Evolutionary conservation across 805 yeast species (phyloP), one percentile per base, ranked within the genome.

Genomic region (Suhomyces vadensis): DNA sequence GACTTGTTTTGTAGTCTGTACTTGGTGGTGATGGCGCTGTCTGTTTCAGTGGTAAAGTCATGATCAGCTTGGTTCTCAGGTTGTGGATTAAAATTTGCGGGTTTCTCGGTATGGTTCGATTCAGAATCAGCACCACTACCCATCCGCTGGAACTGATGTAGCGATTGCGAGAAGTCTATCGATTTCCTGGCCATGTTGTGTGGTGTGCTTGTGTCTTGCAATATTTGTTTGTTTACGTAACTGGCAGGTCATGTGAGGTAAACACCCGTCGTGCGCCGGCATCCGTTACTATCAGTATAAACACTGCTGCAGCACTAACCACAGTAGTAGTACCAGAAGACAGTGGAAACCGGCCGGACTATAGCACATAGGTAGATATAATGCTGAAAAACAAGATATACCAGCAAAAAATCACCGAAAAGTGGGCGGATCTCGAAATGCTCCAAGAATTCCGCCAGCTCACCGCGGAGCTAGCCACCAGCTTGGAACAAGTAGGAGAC

Each of bases 1-100:
- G 76, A 73, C 42, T 69, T 71, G 60, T 85, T 85, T 53, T 79
- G 83, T n/a, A 56, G 57, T 5, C 58, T 39, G 42, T 67, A 73
- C 37, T 62, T 54, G 62, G 73, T 39, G 50, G 57, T 35, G 10
- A 33, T 9, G 14, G 37, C 22, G 24, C 37, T 20, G n/a, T 33
- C 37, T 54, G 13, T 35, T 25, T 37, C 40, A 22, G 41, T n/a
- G n/a, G n/a, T n/a, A n/a, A n/a, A n/a, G n/a, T n/a, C n/a, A n/a
- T n/a, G n/a, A n/a, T n/a, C n/a, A n/a, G n/a, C n/a, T n/a, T n/a
- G n/a, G n/a, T n/a, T n/a, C n/a, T n/a, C n/a, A n/a, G n/a, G n/a
- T n/a, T n/a, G n/a, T n/a, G n/a, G 10, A 25, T 29, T 29, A 6
- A 7, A 4, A 16, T 6, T 14, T 29, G 14, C 16, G 14, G 7